Evolutionary conservation across 2,329 filamentous ascomycete species (phyloP), one percentile per base, ranked within the genome.

Genomic region (Coniochaeta sp.): DNA sequence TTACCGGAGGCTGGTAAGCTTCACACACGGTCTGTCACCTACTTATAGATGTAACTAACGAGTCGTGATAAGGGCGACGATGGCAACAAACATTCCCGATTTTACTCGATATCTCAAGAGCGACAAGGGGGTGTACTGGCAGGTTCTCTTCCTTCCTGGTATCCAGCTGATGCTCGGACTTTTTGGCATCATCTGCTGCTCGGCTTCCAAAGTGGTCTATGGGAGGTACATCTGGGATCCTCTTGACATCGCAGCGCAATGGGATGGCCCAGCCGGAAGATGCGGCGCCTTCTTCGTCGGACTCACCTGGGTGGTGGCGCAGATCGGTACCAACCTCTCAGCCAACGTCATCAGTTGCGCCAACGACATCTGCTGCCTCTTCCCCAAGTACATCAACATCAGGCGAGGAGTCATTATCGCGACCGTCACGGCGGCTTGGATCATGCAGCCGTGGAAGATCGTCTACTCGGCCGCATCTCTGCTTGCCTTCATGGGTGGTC

Each of bases 401-500:
- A 73, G 38, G 8, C 79, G 84, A 19, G 83, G 83, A 8, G 81
- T 80, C 60, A 70, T 86, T 34, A 72, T 86, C 50, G 79, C 81
- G 6, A 81, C 81, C 1, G 58, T 86, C 3, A 69, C 85, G 22
- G 67, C 61, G 3, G 80, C 63, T n/a, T 68, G 67, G 67, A 63
- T 67, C 61, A 68, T 67, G 65, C 62, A 85, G 1, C 84, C 84
- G 2, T 88, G 85, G 86, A 86, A 86, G 72, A 88, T 88, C 63
- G 75, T 88, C 17, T 75, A 72, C 43, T 85, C 81, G 0, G 85
- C 85, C 0, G 71, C 74, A 9, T 83, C 79, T 0, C 82, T 89
- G 64, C 73, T 88, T 3, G 81, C 81, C 52, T 89, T 89, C 73
- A 88, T 90, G 81, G 78, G 80, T 33, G 86, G 85, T 0, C 69